A percentile compares a stretch with the other conserved stretches of the same genome.
Evolutionary conservation across 306 rosid genomes (phyloP).

Genomic region (Luffa acutangula): DNA sequence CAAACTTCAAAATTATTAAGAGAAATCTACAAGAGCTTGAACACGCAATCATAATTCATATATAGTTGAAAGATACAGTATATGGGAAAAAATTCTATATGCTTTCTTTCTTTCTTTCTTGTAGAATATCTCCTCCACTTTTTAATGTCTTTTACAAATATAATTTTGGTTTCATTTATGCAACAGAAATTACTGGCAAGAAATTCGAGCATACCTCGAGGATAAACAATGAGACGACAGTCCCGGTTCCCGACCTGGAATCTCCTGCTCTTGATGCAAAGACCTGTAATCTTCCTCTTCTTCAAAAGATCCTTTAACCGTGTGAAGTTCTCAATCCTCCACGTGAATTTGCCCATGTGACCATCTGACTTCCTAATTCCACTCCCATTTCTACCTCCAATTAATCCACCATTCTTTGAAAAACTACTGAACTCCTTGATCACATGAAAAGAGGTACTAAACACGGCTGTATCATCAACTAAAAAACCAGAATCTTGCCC

Average conservation of each 20-base stretch:
- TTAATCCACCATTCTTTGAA: conserved; percentile 73
- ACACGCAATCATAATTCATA: neutral
- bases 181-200: neutral
- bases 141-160: neutral
- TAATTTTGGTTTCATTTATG: neutral
- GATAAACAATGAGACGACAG: conserved; percentile 97
- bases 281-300: conserved; percentile 96
- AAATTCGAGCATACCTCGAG: conserved; percentile 59
- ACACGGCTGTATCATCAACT: conserved; percentile 74
- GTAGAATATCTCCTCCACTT: neutral
- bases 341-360: conserved; percentile 88
- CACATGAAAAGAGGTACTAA: conserved; percentile 93
- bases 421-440: conserved; percentile 87
- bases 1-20: neutral
- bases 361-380: conserved; percentile 90
- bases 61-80: neutral
- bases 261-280: conserved; percentile 95
- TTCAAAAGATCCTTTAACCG: conserved; percentile 89
- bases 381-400: conserved; percentile 59
- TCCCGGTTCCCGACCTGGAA: conserved; percentile 95
- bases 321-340: conserved; percentile 94
- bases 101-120: neutral
- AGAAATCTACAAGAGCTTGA: neutral
- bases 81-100: neutral
- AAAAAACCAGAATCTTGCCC: conserved; percentile 75